phyloP scores from a whole-genome alignment of 2,329 filamentous ascomycete species.

The Blastomyces parvus region DNA sequence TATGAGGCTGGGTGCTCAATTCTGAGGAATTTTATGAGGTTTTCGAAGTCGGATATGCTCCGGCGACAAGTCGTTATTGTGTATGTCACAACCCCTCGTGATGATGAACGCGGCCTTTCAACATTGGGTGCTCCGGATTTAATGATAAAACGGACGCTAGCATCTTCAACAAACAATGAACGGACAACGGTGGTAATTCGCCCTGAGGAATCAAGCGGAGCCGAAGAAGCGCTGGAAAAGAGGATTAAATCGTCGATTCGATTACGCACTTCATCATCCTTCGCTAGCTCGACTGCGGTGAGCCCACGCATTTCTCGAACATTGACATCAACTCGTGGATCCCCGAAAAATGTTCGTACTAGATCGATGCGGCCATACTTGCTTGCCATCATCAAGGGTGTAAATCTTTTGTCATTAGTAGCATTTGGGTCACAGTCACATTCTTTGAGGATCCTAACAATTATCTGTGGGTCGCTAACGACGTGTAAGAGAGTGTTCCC shows the following conservation, averaged over 20 bases:
- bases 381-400: constrained; percentile 93
- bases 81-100: constrained; percentile 54
- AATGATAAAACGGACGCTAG: constrained; percentile 80
- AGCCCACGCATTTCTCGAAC: constrained; percentile 78
- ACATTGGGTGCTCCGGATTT: constrained; percentile 76
- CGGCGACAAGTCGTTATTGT: constrained; percentile 91
- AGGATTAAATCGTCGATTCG: constrained; percentile 89
- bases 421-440: constrained; percentile 97
- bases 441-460: constrained; percentile 62
- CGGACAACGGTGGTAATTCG: constrained; percentile 87
- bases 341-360: constrained; percentile 77
- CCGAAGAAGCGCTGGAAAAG: constrained; percentile 54
- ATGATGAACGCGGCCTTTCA: constrained; percentile 43
- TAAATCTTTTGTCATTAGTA: constrained; percentile 89
- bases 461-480: constrained; percentile 73
- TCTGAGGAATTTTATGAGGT: constrained; percentile 69
- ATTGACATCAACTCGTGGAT: constrained; percentile 75
- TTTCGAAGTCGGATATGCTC: constrained; percentile 82
- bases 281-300: constrained; percentile 90
- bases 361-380: constrained; percentile 95
- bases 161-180: constrained; percentile 95
- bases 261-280: constrained; percentile 95
- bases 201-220: constrained; percentile 55
- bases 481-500: constrained; percentile 96
- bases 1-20: constrained; percentile 93